Evolutionary conservation across 2,329 filamentous ascomycete species (phyloP).

Genomic region (Microsporum ferrugineum): DNA sequence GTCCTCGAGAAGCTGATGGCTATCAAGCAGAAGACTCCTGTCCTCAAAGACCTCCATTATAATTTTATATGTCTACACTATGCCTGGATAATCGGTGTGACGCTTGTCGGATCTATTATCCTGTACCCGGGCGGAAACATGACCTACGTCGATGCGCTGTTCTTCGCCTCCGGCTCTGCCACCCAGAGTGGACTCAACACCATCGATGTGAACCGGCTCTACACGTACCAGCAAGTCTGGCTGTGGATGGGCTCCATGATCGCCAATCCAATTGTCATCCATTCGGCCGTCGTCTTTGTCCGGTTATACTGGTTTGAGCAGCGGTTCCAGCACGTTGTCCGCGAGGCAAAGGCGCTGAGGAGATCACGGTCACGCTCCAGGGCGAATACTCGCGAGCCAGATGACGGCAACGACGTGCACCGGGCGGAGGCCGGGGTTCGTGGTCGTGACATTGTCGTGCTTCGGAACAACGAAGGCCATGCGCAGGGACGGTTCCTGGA

Average conservation of each 20-base stretch:
- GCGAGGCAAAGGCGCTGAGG: conserved; percentile 57
- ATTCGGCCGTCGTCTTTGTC: conserved; percentile 78
- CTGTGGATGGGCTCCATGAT: conserved; percentile 61
- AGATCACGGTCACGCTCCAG: conserved; percentile 44
- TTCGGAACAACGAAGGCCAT: conserved; percentile 25
- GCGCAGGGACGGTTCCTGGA: conserved; percentile 17
- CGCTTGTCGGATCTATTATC: conserved; percentile 63
- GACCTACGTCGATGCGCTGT: conserved; percentile 73
- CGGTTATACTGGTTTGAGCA: conserved; percentile 98
- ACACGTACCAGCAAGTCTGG: conserved; percentile 61
- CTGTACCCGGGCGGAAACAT: conserved; percentile 57
- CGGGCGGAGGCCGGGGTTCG: conserved; percentile 30
- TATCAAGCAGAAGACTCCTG: conserved; percentile 27
- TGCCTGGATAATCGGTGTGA: conserved; percentile 64
- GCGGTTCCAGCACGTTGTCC: conserved; percentile 73
- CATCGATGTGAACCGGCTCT: conserved; percentile 51
- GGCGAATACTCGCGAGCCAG: conserved; percentile 30
- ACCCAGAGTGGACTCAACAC: conserved; percentile 94
- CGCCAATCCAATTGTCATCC: conserved; percentile 72
- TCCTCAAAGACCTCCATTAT: conserved; percentile 28
- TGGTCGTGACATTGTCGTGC: conserved; percentile 28
- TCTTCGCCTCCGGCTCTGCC: conserved; percentile 72
- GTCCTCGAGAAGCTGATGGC: background rate
- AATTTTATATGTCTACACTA: conserved; percentile 45
- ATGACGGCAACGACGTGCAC: conserved; percentile 33